A percentile compares a stretch with the other conserved stretches of the same genome.
phyloP scores from a whole-genome alignment of 352 stramenopile species.

The Pythium volutum region DNA sequence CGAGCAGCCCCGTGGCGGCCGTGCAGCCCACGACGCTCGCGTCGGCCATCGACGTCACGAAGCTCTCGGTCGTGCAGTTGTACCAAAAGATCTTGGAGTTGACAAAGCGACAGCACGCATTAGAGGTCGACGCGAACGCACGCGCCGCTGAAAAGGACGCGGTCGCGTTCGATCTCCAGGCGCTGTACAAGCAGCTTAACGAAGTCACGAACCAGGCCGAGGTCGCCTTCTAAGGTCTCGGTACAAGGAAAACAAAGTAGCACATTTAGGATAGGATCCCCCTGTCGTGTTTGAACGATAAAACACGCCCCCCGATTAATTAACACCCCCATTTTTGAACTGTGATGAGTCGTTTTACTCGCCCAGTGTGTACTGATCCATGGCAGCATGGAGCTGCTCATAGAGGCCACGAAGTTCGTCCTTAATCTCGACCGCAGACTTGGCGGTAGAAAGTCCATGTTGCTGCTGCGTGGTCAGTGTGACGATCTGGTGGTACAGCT shows the following conservation, averaged over 20 bases:
- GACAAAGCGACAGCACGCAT: slow-evolving; percentile 51
- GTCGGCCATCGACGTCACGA: slow-evolving; percentile 10
- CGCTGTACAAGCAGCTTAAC: slow-evolving; percentile 49
- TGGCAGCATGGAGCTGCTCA: neutral
- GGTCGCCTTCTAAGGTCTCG: slow-evolving; percentile 13
- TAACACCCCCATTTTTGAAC: neutral
- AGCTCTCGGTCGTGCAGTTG: slow-evolving; percentile 48
- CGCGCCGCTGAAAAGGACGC: slow-evolving; percentile 37
- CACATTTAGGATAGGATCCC: no score
- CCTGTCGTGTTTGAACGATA: slow-evolving; percentile 1
- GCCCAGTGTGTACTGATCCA: neutral
- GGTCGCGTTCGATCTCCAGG: slow-evolving; percentile 39
- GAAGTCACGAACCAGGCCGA: slow-evolving; percentile 27
- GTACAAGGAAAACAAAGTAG: no score
- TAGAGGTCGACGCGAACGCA: slow-evolving; percentile 40
- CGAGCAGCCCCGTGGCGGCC: neutral
- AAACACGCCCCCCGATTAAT: neutral
- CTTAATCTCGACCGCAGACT: neutral
- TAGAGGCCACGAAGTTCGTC: neutral
- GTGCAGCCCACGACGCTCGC: neutral
- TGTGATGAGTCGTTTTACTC: neutral
- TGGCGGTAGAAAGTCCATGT: neutral
- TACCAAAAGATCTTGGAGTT: slow-evolving; percentile 66
- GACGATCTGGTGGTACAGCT: neutral
- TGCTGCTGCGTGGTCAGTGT: neutral